A percentile compares a stretch with the other conserved stretches of the same genome.
Evolutionary conservation across 148 eudicot genomes (phyloP).

Genomic region (Cornus suecica): DNA sequence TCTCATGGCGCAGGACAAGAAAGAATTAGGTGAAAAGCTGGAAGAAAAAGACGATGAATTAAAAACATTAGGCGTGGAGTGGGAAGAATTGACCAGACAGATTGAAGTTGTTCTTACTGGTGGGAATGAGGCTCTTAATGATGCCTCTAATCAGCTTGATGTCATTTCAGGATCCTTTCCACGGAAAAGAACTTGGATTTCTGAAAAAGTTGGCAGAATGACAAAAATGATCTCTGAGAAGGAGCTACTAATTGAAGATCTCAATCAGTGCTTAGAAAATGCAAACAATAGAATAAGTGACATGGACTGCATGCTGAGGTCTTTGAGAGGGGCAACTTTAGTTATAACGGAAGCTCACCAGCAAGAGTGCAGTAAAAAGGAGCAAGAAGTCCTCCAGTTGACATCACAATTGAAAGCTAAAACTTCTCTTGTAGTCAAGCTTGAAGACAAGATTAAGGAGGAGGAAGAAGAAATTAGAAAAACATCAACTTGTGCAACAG

Average conservation of each 20-base stretch:
- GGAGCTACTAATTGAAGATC: conserved; percentile 54
- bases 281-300: conserved; percentile 57
- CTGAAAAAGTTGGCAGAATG: conserved; percentile 61
- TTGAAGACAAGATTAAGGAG: conserved; percentile 36
- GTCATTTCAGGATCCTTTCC: conserved; percentile 39
- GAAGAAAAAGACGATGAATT: conserved; percentile 50
- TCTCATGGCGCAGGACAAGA: conserved; percentile 41
- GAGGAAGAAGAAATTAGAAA: conserved; percentile 38
- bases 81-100: conserved; percentile 46
- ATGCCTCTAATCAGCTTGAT: conserved; percentile 56
- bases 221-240: conserved; percentile 58
- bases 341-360: conserved; percentile 72
- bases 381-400: conserved; percentile 46
- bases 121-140: conserved; percentile 63
- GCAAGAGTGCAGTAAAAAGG: conserved; percentile 65
- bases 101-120: conserved; percentile 63
- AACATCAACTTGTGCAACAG: conserved; percentile 56
- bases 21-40: conserved; percentile 37
- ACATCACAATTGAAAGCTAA: conserved; percentile 42
- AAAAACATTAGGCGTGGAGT: conserved; percentile 40
- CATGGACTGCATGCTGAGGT: conserved; percentile 72
- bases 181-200: conserved; percentile 36
- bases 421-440: conserved; percentile 26
- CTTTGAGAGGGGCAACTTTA: conserved; percentile 83
- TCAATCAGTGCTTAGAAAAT: conserved; percentile 59